These are phyloP conservation scores for Aspergillus hiratsukae DNA, from an alignment of 2,329 filamentous ascomycete genomes.

Conservation along the genomic window DNA sequence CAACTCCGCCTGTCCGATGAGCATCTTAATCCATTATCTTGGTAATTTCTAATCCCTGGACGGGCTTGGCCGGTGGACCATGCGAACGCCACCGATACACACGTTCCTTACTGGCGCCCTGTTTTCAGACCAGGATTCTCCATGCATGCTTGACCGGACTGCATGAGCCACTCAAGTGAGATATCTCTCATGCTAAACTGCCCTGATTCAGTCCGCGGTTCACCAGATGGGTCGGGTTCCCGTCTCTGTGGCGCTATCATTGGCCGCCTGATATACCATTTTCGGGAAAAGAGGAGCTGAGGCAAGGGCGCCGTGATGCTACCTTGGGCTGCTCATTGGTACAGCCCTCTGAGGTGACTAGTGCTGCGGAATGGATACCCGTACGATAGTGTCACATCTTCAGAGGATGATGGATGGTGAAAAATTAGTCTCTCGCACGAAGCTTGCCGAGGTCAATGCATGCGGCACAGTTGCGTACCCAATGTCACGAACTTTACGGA, in stretches of 20 bases:
- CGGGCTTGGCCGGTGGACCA: slow-evolving; percentile 10
- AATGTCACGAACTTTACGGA: neutral
- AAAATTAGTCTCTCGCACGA: neutral
- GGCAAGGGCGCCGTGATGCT: slow-evolving; percentile 7
- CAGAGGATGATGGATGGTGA: neutral
- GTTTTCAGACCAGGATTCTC: slow-evolving; percentile 9
- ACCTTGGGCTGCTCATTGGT: slow-evolving; percentile 15
- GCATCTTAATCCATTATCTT: neutral
- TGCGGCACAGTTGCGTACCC: neutral
- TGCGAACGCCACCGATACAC: slow-evolving; percentile 13
- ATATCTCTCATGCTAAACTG: slow-evolving; percentile 5
- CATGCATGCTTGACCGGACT: slow-evolving; percentile 9
- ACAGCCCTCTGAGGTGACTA: slow-evolving; percentile 7
- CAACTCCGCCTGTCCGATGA: neutral
- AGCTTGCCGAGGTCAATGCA: neutral
- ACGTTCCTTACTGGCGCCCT: slow-evolving; percentile 10
- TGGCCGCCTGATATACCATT: slow-evolving; percentile 13
- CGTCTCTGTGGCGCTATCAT: slow-evolving; percentile 6
- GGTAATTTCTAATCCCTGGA: neutral
- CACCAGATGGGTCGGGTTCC: slow-evolving; percentile 8
- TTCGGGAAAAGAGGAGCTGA: slow-evolving; percentile 13
- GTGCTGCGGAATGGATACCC: slow-evolving; percentile 5
- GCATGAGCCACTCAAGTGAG: slow-evolving; percentile 9
- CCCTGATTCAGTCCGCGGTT: slow-evolving; percentile 8
- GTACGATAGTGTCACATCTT: slow-evolving; percentile 6